Conservation (phyloP, 768 basidiomycete species). For the Russula sp. region DNA sequence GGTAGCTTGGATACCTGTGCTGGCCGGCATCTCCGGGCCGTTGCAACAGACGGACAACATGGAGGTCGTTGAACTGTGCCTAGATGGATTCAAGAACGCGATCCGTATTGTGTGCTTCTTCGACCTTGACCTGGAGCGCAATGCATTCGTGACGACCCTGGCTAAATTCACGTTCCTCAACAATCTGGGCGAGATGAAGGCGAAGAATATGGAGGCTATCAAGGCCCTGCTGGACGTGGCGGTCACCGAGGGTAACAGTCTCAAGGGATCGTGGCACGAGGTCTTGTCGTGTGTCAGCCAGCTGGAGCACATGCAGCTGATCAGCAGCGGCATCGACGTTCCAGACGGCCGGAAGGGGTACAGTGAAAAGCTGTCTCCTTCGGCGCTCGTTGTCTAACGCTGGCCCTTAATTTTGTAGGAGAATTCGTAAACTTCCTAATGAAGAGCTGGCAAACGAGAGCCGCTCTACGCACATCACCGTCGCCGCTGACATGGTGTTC, state of each 20-base stretch:
- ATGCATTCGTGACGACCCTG: constrained; percentile 95
- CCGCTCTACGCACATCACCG: constrained; percentile 95
- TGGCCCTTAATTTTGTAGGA: constrained; percentile 29
- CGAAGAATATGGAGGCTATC: constrained; percentile 99
- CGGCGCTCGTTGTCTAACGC: not conserved
- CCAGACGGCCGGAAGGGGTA: constrained; percentile 83
- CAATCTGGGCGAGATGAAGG: constrained; percentile 97
- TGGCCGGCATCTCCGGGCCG: constrained; percentile 91
- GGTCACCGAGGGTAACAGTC: constrained; percentile 91
- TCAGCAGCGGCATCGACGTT: constrained; percentile 84
- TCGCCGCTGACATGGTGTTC: constrained; percentile 99
- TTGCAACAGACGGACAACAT: constrained; percentile 93
- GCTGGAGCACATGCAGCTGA: constrained; percentile 96
- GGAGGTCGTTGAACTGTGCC: constrained; percentile 83
- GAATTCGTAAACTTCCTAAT: constrained; percentile 58
- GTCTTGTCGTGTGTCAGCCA: constrained; percentile 97
- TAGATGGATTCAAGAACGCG: constrained; percentile 96
- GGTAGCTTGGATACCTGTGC: constrained; percentile 97
- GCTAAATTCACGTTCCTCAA: constrained; percentile 97
- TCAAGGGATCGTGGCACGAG: constrained; percentile 95
- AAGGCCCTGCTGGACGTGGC: constrained; percentile 92
- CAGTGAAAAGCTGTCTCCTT: constrained; percentile 27
- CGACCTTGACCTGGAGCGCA: constrained; percentile 95
- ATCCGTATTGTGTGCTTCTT: constrained; percentile 96
- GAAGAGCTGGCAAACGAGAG: constrained; percentile 97